These are phyloP conservation scores for Agrostemma githago DNA, from an alignment of 148 eudicot species.

Conservation along the genomic window DNA sequence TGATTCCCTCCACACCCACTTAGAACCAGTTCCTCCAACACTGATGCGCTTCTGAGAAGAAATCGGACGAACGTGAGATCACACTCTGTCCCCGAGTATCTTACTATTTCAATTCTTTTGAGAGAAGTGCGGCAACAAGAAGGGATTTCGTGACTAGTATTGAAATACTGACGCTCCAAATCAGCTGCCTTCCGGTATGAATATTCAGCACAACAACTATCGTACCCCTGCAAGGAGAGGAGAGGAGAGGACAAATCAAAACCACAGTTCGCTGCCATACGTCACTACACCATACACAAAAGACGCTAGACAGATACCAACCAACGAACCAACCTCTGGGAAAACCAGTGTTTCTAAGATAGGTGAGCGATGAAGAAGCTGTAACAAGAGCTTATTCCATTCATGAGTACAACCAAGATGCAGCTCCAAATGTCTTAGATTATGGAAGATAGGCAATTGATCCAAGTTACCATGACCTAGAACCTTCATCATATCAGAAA, in stretches of 20 bases:
- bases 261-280: background rate
- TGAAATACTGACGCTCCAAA: background rate
- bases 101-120: background rate
- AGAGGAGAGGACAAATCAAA: slow-evolving; percentile 1
- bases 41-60: slow-evolving; percentile 13
- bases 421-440: slow-evolving; percentile 9
- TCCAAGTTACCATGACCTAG: background rate
- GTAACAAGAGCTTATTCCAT: slow-evolving; percentile 7
- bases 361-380: slow-evolving; percentile 4
- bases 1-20: background rate
- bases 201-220: background rate
- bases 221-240: background rate
- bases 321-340: background rate
- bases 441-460: slow-evolving; percentile 11
- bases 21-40: slow-evolving; percentile 13
- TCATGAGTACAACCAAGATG: no score
- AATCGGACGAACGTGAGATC: slow-evolving; percentile 4
- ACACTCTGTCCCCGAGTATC: background rate
- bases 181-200: background rate
- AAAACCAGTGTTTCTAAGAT: slow-evolving; percentile 12
- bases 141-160: background rate
- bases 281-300: background rate
- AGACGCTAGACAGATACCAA: background rate
- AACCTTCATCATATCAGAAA: background rate
- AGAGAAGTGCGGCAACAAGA: background rate